phyloP scores from a whole-genome alignment of 2,329 filamentous ascomycete genomes.

The Gliomastix tumulicola region DNA sequence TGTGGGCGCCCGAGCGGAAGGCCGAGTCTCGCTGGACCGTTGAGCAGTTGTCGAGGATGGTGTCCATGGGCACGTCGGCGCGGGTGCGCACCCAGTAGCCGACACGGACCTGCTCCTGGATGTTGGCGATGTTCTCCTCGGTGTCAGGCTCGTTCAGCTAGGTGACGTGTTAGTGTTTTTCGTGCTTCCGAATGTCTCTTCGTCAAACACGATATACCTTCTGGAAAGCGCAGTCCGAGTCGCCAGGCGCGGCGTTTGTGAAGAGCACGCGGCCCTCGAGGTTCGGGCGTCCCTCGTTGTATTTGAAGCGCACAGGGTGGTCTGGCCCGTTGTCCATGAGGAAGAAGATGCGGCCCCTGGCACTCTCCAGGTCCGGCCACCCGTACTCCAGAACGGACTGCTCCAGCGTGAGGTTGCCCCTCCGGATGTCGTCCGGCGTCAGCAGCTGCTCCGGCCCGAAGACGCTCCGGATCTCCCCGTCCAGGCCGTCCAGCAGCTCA shows the following conservation, averaged over 20 bases:
- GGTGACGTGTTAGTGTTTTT: not conserved
- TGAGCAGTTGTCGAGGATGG: slow-evolving; percentile 29
- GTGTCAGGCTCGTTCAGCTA: slow-evolving; percentile 33
- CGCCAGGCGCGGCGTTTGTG: slow-evolving; percentile 37
- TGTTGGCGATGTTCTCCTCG: slow-evolving; percentile 25
- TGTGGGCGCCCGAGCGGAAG: slow-evolving; percentile 37
- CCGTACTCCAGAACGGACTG: slow-evolving; percentile 34
- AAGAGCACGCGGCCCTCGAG: slow-evolving; percentile 38
- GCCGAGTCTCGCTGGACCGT: slow-evolving; percentile 31
- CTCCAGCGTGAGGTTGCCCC: slow-evolving; percentile 32
- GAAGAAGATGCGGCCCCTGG: slow-evolving; percentile 36
- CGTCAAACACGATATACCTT: slow-evolving; percentile 21
- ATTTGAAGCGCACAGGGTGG: slow-evolving; percentile 26
- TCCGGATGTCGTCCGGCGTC: slow-evolving; percentile 37
- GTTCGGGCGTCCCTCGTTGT: slow-evolving; percentile 20
- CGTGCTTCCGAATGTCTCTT: too few species aligned
- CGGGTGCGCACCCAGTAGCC: slow-evolving; percentile 42
- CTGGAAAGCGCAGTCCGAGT: slow-evolving; percentile 38
- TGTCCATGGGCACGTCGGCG: slow-evolving; percentile 35
- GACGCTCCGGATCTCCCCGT: slow-evolving; percentile 37
- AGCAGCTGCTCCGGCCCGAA: slow-evolving; percentile 31
- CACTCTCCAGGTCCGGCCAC: slow-evolving; percentile 36
- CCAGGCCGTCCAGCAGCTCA: slow-evolving; percentile 15
- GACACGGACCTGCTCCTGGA: slow-evolving; percentile 33
- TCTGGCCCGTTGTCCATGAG: slow-evolving; percentile 42